Evolutionary conservation across 805 yeast species (phyloP).

Genomic region (Wickerhamiella sorbophila): DNA sequence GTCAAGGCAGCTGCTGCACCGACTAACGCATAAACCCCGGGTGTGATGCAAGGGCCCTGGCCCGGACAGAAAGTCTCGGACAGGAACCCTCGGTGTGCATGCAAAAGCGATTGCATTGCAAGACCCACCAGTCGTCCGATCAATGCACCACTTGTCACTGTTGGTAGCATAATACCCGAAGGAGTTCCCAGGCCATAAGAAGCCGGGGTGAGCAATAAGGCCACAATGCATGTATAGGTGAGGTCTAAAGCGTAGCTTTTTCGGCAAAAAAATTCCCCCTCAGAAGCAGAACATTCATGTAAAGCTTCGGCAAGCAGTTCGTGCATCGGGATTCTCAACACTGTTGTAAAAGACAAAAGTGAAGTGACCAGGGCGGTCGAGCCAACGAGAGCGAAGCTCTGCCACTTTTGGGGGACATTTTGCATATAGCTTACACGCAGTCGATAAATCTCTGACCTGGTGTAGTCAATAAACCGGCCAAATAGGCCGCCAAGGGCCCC

Average conservation of each 20-base stretch:
- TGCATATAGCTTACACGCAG: slow-evolving; percentile 6
- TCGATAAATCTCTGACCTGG: slow-evolving; percentile 34
- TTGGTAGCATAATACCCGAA: slow-evolving; percentile 95
- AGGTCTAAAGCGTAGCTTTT: slow-evolving; percentile 18
- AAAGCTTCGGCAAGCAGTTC: slow-evolving; percentile 43
- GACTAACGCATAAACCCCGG: slow-evolving; percentile 77
- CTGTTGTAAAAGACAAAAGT: slow-evolving; percentile 37
- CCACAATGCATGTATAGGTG: slow-evolving; percentile 32
- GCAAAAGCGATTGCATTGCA: slow-evolving; percentile 53
- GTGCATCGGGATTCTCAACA: slow-evolving; percentile 43
- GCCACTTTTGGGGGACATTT: slow-evolving; percentile 18
- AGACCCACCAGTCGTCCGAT: slow-evolving; percentile 82
- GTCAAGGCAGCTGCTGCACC: slow-evolving; percentile 77
- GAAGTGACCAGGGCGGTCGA: slow-evolving; percentile 38
- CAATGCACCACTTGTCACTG: slow-evolving; percentile 93
- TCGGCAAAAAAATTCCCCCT: slow-evolving; percentile 10
- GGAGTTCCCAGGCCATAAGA: slow-evolving; percentile 65
- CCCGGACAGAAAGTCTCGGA: slow-evolving; percentile 26
- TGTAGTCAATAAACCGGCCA: slow-evolving; percentile 39
- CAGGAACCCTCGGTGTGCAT: slow-evolving; percentile 22
- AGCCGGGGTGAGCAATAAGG: slow-evolving; percentile 47
- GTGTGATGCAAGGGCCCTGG: slow-evolving; percentile 45
- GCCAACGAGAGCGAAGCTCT: slow-evolving; percentile 11
- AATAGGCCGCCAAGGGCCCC: slow-evolving; percentile 59
- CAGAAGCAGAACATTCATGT: slow-evolving; percentile 42